These are phyloP conservation scores for Starmerella davenportii DNA, from an alignment of 805 yeast genomes.

Conservation along the genomic window DNA sequence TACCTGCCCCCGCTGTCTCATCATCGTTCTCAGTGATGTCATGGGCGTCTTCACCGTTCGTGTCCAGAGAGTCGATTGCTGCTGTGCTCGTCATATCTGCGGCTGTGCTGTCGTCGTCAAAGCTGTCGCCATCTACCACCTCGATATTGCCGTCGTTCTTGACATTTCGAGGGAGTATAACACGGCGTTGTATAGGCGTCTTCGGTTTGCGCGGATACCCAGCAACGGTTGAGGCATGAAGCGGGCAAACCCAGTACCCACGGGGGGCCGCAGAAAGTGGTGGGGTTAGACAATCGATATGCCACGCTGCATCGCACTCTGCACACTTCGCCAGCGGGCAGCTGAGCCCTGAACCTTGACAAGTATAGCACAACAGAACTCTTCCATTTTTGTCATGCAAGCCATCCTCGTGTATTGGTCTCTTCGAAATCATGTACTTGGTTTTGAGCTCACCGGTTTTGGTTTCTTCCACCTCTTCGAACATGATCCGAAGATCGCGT, in stretches of 20 bases:
- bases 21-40: conserved; percentile 25
- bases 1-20: conserved; percentile 13
- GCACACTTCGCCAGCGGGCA: conserved; percentile 87
- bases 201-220: conserved; percentile 24
- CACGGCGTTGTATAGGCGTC: conserved; percentile 38
- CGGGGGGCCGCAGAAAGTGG: conserved; percentile 10
- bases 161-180: conserved; percentile 35
- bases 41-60: conserved; percentile 20
- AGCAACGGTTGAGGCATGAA: conserved; percentile 9
- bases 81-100: too few relatives aligned
- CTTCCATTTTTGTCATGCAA: conserved; percentile 52
- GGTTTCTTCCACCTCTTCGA: conserved; percentile 53
- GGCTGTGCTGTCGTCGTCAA: conserved; percentile 20
- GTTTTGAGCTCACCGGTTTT: conserved; percentile 56
- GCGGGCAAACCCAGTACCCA: conserved; percentile 15
- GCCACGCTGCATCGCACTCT: conserved; percentile 38
- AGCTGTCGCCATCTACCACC: conserved; percentile 29
- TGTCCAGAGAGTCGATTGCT: too few relatives aligned
- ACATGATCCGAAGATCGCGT: conserved; percentile 44
- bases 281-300: conserved; percentile 14
- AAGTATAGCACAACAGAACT: conserved; percentile 54
- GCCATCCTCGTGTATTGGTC: conserved; percentile 6
- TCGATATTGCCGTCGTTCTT: conserved; percentile 43
- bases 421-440: conserved; percentile 19
- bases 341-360: conserved; percentile 51